Evolutionary conservation across 768 basidiomycete species (phyloP), one percentile per base, ranked within the genome.

Genomic region (Lentinula raphanica): DNA sequence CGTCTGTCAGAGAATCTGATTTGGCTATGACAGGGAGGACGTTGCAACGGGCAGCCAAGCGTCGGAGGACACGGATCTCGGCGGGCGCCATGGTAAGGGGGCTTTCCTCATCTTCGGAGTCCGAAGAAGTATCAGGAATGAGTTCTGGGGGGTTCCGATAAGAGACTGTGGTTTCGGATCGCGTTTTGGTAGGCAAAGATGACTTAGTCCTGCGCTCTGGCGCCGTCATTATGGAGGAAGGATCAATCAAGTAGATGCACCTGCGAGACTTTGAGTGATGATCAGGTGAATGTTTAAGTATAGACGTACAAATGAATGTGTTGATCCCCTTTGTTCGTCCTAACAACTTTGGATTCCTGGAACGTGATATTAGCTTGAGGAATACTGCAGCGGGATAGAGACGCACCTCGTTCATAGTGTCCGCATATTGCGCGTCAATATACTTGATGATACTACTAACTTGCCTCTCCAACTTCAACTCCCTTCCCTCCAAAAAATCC

Each of bases 241-340:
- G 91, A 66, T 93, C 90, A 65, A 92, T 79, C 82, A 92, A 80
- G 71, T 94, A 93, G 59, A 94, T 89, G 68, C 88, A 91, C 46
- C 90, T 92, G 59, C 19, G 29, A 54, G 25, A 28, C 11, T 39
- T n/a, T 53, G 19, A 53, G 51, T 6, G 8, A n/a, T 49, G 1
- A 40, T 61, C 63, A 64, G 58, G 64, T 57, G 44, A 50, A 25
- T 1, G 9, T 42, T 56, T 50, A 59, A 62, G 62, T 58, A 23
- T 49, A 7, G 23, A 71, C 90, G 71, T 69, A 92, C 90, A 93
- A 72, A 72, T 94, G 92, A 64, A 94, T 86, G 64, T 94, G 92
- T 64, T 91, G 89, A 72, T 94, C 92, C 49, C 90, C 91, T 74
- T 88, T 92, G 73, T 83, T 90, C 69, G 91, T 83, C 62, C 92